These are phyloP conservation scores for Penicillium samsonianum DNA, from an alignment of 495 filamentous ascomycete genomes.

Conservation along the genomic window DNA sequence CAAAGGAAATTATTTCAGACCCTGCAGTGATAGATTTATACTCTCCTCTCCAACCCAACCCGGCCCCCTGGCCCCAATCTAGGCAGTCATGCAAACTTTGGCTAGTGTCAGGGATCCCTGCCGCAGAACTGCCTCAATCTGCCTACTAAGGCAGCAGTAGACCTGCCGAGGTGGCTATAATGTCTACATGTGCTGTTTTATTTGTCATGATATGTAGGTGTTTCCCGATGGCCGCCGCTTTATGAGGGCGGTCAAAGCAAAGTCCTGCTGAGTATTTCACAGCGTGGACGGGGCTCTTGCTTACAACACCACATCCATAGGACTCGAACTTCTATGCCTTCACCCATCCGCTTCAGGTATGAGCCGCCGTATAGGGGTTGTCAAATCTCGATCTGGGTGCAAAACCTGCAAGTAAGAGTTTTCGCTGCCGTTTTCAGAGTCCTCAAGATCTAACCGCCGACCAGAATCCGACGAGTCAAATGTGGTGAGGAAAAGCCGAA, in stretches of 20 bases:
- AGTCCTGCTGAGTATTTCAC: too few species aligned
- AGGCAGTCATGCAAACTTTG: too few species aligned
- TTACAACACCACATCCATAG: too few species aligned
- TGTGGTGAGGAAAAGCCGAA: constrained; percentile 64
- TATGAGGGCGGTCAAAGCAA: not conserved
- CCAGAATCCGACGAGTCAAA: constrained; percentile 63
- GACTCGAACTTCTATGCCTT: not conserved
- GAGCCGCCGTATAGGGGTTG: constrained; percentile 17
- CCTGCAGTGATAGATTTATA: too few species aligned
- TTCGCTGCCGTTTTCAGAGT: not conserved
- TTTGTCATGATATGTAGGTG: too few species aligned
- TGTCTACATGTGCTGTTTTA: not conserved
- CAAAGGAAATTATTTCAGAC: too few species aligned
- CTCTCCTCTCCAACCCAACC: too few species aligned
- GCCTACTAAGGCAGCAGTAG: too few species aligned
- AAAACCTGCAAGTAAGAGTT: constrained; percentile 32
- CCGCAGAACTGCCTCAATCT: too few species aligned
- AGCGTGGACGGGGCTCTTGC: too few species aligned
- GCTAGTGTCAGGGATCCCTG: too few species aligned
- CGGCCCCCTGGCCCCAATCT: too few species aligned
- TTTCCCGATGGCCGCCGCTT: not conserved
- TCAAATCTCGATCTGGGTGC: constrained; percentile 28
- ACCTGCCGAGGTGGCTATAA: not conserved
- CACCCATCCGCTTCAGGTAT: not conserved
- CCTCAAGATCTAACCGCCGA: not conserved